Percentiles rank a stretch among this genome's conserved stretches.
These are phyloP conservation scores for Neurospora tetrasperma DNA, from an alignment of 495 filamentous ascomycete genomes.

Conservation along the genomic window DNA sequence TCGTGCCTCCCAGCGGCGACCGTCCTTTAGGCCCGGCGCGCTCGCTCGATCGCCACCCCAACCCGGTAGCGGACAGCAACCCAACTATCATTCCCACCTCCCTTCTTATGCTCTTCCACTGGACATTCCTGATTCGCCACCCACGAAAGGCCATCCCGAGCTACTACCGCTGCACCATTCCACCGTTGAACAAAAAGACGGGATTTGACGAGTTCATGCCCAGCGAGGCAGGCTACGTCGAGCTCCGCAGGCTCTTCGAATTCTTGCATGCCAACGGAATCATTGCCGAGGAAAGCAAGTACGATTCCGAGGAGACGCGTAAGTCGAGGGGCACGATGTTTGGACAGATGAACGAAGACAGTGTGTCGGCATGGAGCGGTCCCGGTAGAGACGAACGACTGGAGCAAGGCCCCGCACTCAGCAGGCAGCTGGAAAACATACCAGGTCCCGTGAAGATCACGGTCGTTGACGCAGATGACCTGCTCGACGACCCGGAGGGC, in stretches of 20 bases:
- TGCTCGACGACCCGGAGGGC: constrained; percentile 68
- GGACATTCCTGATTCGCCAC: constrained; percentile 95
- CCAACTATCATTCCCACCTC: constrained; percentile 72
- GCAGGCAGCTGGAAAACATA: not conserved
- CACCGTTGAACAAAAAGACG: constrained; percentile 68
- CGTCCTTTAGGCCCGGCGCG: constrained; percentile 14
- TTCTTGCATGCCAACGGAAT: constrained; percentile 54
- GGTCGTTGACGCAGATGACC: constrained; percentile 89
- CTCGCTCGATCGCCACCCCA: not conserved
- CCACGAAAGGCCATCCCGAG: constrained; percentile 77
- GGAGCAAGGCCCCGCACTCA: not conserved
- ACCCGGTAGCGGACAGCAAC: constrained; percentile 58
- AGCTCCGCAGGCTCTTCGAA: constrained; percentile 77
- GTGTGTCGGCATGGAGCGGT: no score
- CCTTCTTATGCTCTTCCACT: constrained; percentile 68
- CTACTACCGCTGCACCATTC: constrained; percentile 92
- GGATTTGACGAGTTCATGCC: constrained; percentile 82
- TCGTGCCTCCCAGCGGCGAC: constrained; percentile 59
- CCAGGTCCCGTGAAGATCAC: constrained; percentile 45
- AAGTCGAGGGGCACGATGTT: not conserved
- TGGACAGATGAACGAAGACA: no score
- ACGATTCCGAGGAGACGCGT: not conserved
- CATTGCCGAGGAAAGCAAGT: constrained; percentile 37
- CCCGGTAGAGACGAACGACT: no score
- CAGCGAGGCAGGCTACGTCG: constrained; percentile 78